Evolutionary conservation across 2,329 filamentous ascomycete genomes (phyloP), one percentile per base, ranked within the genome.

Genomic region (Pseudogymnoascus sp.): DNA sequence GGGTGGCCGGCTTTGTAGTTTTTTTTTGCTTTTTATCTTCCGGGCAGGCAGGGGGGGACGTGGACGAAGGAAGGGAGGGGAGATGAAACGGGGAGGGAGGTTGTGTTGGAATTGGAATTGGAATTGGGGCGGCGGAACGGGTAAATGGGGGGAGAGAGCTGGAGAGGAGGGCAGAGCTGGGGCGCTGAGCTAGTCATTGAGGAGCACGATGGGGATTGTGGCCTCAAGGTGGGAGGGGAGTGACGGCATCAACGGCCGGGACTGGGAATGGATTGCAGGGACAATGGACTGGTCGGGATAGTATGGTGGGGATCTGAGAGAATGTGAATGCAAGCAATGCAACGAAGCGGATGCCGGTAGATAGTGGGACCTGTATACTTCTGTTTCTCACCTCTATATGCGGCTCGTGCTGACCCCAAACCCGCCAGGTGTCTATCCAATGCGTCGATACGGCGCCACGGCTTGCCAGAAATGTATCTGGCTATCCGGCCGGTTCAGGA

Each of bases 21-120:
- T 48, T 48, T 48, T 48, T 48, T 48, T 48, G 42, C 42, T 48
- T 48, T 48, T 48, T 45, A 45, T 45, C 40, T 45, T 45, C 40
- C 40, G 40, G 40, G 18, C 21, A 45, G 40, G 40, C 40, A 45
- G 21, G 40, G 40, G 39, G 37, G 39, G 15, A 21, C 8, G 9
- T 21, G 15, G 39, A 27, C 21, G 10, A 21, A 45, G 21, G 40
- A 10, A 27, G 40, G 12, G 21, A 45, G 40, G 40, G 40, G 40
- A 45, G 40, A 45, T 45, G 40, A 45, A 45, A 45, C 40, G 21
- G 40, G 40, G 36, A 21, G 40, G 40, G 40, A 27, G 40, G 40
- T n/a, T 45, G 5, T 27, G 40, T 45, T 45, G 40, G 40, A 45
- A 45, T 45, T 27, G 21, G 40, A 45, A 45, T 45, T 27, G 21